These are phyloP conservation scores for Talaromyces sp. DNA, from an alignment of 2,329 filamentous ascomycete species.

Conservation along the genomic window DNA sequence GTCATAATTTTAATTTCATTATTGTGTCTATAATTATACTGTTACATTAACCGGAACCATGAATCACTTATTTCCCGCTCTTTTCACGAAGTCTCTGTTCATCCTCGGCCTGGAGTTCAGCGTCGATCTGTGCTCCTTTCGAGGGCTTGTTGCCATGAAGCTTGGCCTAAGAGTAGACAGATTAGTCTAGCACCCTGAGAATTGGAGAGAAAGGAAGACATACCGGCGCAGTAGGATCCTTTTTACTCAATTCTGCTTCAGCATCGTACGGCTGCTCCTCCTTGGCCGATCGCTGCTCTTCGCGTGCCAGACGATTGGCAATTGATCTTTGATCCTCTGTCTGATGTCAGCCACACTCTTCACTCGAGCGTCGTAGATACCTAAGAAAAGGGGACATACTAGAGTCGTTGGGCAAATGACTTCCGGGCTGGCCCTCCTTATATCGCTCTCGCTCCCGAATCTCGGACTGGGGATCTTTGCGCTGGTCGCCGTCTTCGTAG, in stretches of 20 bases:
- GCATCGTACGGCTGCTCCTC: slow-evolving; percentile 26
- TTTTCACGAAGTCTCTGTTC: slow-evolving; percentile 45
- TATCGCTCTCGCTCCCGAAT: slow-evolving; percentile 57
- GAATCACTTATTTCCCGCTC: slow-evolving; percentile 29
- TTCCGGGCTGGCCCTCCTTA: slow-evolving; percentile 68
- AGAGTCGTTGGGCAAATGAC: slow-evolving; percentile 66
- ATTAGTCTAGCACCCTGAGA: not conserved
- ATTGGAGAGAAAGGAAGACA: slow-evolving; percentile 14
- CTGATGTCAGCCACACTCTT: not conserved
- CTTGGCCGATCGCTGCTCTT: slow-evolving; percentile 29
- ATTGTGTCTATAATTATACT: not conserved
- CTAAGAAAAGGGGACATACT: slow-evolving; percentile 50
- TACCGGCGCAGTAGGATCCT: slow-evolving; percentile 44
- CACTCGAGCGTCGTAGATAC: not conserved
- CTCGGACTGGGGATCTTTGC: slow-evolving; percentile 57
- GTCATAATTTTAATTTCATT: not conserved
- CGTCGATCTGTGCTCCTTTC: slow-evolving; percentile 48
- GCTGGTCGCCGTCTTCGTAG: slow-evolving; percentile 77
- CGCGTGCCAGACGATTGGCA: slow-evolving; percentile 35
- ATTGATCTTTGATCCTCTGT: slow-evolving; percentile 46
- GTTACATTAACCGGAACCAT: not conserved
- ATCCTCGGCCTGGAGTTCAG: slow-evolving; percentile 43
- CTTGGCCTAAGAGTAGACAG: slow-evolving; percentile 32
- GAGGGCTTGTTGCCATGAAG: slow-evolving; percentile 48
- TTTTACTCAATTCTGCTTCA: slow-evolving; percentile 39